Conservation (phyloP, 306 rosid species). For the Vigna trinervia region DNA sequence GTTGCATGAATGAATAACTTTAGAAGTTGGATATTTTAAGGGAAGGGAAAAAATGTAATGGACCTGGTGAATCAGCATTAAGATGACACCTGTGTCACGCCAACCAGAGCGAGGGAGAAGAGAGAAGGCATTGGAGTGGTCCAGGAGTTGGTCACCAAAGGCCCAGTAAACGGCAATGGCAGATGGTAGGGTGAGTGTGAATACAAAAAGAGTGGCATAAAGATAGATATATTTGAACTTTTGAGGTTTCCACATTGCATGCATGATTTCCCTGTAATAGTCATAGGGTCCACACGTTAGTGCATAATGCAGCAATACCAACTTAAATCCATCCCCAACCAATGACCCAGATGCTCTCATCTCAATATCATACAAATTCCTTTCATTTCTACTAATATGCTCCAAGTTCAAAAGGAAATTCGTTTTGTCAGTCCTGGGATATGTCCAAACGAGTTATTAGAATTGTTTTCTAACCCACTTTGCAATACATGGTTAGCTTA, state of each 20-base stretch:
- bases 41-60: not conserved
- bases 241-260: conserved; percentile 99
- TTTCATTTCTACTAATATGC: conserved; percentile 22
- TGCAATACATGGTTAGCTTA: conserved; percentile 1
- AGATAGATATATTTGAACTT: conserved; percentile 87
- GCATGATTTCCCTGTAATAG: conserved; percentile 88
- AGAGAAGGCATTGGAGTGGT: conserved; percentile 80
- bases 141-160: conserved; percentile 84
- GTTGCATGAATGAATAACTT: no score
- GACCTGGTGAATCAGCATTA: conserved; percentile 99
- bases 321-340: conserved; percentile 8
- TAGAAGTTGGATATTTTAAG: not conserved
- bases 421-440: conserved; percentile 18
- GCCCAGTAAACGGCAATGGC: conserved; percentile 94
- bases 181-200: conserved; percentile 93
- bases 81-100: conserved; percentile 76
- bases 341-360: conserved; percentile 21
- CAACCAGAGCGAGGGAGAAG: conserved; percentile 78
- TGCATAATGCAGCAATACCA: conserved; percentile 6
- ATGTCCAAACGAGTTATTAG: conserved; percentile 33
- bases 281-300: conserved; percentile 47
- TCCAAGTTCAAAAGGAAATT: conserved; percentile 26
- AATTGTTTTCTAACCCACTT: conserved; percentile 33
- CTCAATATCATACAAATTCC: conserved; percentile 7
- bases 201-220: conserved; percentile 80